Evolutionary conservation across 2,329 filamentous ascomycete species (phyloP), one percentile per base, ranked within the genome.

Genomic region (Davidsoniella neocaledoniae): DNA sequence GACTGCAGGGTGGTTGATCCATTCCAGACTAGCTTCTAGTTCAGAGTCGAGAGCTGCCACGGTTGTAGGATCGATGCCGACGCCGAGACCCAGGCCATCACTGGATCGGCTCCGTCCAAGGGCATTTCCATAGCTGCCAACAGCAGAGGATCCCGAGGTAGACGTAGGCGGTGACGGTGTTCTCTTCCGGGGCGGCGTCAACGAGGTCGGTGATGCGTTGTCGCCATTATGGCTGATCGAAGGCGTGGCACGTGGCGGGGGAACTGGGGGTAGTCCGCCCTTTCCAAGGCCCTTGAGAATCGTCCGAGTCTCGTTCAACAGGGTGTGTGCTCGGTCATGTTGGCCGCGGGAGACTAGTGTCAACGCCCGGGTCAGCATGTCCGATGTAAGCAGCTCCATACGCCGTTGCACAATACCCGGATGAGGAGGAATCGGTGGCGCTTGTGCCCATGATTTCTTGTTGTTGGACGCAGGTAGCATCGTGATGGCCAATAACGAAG

Each of bases 271-370:
- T 0, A 98, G 73, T 1, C 90, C 86, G 33, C 91, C 91, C 66
- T 98, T 98, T 48, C 88, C 88, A 5, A 98, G 77, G 3, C 91
- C 91, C 66, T 95, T 95, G 49, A 98, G 72, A 53, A 98, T 98
- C 49, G 86, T 93, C 37, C 90, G 77, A 3, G 91, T 98, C 68
- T 98, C 91, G 55, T 83, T 85, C 37, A 98, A 73, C 3, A 98
- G 76, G 50, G 94, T 93, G 57, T 94, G 84, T 0, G 88, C 91
- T 36, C 88, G 83, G 59, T 98, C 91, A 61, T 95, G 86, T 65
- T 96, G 90, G 33, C 86, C 86, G 37, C 87, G 79, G 53, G 86
- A 86, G 17, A 96, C 88, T 17, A 98, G 74, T 0, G 87, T 94
- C 54, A 98, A 69, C 12, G 91, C 88, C 52, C 91, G 76, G 6